Evolutionary conservation across 176 grass and related monocot species (phyloP).

Genomic region (Ensete ventricosum): DNA sequence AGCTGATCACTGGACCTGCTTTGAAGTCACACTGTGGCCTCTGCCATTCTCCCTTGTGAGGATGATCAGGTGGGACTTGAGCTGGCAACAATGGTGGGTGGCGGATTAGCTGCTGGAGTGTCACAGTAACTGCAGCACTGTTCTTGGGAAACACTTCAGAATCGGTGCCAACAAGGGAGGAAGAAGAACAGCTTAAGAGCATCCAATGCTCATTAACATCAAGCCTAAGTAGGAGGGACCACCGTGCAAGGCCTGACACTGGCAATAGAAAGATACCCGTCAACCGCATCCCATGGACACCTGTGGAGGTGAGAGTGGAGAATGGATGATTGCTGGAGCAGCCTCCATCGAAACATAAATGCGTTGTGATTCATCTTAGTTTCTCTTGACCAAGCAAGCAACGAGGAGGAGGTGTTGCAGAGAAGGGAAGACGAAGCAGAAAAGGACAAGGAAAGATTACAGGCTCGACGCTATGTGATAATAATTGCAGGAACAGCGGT

Average conservation of each 20-base stretch:
- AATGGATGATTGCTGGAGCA: not conserved
- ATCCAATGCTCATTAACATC: not conserved
- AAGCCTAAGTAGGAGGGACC: too few species aligned
- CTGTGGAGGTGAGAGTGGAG: not conserved
- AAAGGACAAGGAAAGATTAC: too few species aligned
- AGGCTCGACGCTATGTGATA: too few species aligned
- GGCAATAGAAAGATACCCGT: too few species aligned
- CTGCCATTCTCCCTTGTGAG: not conserved
- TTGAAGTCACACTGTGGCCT: not conserved
- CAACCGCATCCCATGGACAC: too few species aligned
- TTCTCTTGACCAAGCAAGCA: too few species aligned
- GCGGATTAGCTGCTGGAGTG: not conserved
- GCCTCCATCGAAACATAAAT: too few species aligned
- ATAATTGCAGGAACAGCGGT: too few species aligned
- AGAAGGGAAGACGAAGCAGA: too few species aligned
- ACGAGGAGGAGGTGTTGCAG: too few species aligned
- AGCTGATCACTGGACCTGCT: not conserved
- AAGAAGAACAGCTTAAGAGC: not conserved
- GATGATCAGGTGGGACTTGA: not conserved
- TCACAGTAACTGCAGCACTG: not conserved
- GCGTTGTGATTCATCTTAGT: too few species aligned
- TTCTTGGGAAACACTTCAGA: not conserved
- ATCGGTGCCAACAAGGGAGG: not conserved
- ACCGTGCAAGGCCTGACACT: too few species aligned
- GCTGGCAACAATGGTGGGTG: not conserved